phyloP scores from a whole-genome alignment of 371 early-diverging fungal genomes.

The Lichtheimia hyalospora region DNA sequence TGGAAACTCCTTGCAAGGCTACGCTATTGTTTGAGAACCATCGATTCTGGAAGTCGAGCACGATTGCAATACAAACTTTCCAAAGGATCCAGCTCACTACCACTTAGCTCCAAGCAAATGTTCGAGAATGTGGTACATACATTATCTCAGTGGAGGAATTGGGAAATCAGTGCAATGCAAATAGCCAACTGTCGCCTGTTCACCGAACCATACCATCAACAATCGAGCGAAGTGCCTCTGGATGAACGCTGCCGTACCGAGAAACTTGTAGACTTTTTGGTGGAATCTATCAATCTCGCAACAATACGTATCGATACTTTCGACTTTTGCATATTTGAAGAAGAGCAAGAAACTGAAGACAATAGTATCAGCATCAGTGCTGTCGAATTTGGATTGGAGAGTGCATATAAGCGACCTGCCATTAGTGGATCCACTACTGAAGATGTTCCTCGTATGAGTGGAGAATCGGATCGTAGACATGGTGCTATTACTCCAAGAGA shows the following conservation, averaged over 20 bases:
- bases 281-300: constrained; percentile 36
- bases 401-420: constrained; percentile 30
- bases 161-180: constrained; percentile 61
- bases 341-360: constrained; percentile 31
- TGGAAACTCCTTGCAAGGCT: constrained; percentile 80
- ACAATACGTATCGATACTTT: constrained; percentile 30
- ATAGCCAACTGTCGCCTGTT: constrained; percentile 52
- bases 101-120: constrained; percentile 48
- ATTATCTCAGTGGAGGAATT: constrained; percentile 67
- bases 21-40: constrained; percentile 60
- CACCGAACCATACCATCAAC: constrained; percentile 50
- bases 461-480: constrained; percentile 5
- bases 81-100: constrained; percentile 20
- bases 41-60: constrained; percentile 38
- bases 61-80: constrained; percentile 51
- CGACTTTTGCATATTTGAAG: constrained; percentile 47
- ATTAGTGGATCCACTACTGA: constrained; percentile 14
- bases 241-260: constrained; percentile 2
- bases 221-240: neutral
- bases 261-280: constrained; percentile 34
- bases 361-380: constrained; percentile 36
- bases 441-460: neutral
- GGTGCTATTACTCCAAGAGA: constrained; percentile 15
- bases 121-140: constrained; percentile 46
- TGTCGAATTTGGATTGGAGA: constrained; percentile 33